These are phyloP conservation scores for Gillenia trifoliata DNA, from an alignment of 306 rosid genomes.

Conservation along the genomic window DNA sequence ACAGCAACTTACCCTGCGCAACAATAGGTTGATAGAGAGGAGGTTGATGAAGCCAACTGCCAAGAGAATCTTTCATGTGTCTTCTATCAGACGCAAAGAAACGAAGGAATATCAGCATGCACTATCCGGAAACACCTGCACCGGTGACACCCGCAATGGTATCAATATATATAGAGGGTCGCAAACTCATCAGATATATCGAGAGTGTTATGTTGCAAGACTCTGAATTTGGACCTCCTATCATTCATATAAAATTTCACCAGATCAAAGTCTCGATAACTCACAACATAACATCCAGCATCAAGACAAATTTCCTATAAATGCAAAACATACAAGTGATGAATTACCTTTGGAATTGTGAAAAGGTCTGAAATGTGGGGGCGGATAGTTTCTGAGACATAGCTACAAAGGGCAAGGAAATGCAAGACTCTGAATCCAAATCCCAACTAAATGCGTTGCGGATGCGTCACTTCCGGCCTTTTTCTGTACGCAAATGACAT, in stretches of 20 bases:
- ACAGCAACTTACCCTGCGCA: no score
- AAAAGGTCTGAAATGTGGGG: constrained; percentile 63
- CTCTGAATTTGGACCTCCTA: no score
- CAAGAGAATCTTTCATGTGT: no score
- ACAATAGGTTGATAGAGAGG: no score
- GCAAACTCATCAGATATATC: neutral
- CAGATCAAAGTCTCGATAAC: neutral
- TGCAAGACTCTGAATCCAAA: constrained; percentile 69
- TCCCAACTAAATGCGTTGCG: constrained; percentile 64
- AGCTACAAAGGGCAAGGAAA: constrained; percentile 67
- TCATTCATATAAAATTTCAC: neutral
- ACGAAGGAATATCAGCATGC: no score
- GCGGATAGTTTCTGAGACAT: constrained; percentile 61
- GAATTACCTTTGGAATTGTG: constrained; percentile 63
- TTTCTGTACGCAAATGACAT: constrained; percentile 76
- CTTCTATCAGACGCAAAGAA: no score
- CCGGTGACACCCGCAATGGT: no score
- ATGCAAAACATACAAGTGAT: neutral
- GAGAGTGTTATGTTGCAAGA: neutral
- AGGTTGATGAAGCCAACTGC: no score
- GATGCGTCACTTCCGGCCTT: constrained; percentile 37
- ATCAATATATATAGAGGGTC: no score
- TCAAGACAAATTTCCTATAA: neutral
- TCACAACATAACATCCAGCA: neutral
- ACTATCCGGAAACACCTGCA: no score